phyloP scores from a whole-genome alignment of 768 basidiomycete species.

The Leccinum broughii region DNA sequence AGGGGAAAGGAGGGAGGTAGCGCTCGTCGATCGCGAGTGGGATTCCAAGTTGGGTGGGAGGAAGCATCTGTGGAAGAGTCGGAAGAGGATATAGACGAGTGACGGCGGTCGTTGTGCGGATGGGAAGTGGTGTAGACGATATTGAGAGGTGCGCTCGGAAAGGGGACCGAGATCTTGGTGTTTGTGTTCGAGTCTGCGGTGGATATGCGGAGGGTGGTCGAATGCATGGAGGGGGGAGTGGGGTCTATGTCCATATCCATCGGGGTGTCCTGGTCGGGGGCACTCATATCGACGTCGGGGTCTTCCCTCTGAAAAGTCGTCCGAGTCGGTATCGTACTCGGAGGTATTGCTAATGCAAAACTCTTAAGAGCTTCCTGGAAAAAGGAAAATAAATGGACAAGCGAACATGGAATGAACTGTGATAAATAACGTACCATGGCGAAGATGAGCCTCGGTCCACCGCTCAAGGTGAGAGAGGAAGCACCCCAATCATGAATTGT shows the following conservation, averaged over 20 bases:
- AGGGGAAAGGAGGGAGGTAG: constrained; percentile 33
- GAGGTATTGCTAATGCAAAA: background rate
- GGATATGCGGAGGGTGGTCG: constrained; percentile 36
- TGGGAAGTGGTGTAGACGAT: constrained; percentile 7
- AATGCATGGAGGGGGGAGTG: constrained; percentile 39
- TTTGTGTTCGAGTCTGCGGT: constrained; percentile 17
- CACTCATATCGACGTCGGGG: constrained; percentile 30
- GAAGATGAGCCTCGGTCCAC: background rate
- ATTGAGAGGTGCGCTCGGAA: constrained; percentile 16
- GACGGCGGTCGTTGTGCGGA: constrained; percentile 30
- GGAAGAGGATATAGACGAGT: constrained; percentile 29
- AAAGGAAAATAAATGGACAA: background rate
- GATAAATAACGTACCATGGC: background rate
- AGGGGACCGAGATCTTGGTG: constrained; percentile 9
- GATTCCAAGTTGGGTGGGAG: constrained; percentile 18
- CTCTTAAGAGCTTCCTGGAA: background rate
- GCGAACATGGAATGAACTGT: background rate
- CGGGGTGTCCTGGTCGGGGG: constrained; percentile 29
- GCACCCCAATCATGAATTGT: background rate
- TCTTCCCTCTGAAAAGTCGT: constrained; percentile 1
- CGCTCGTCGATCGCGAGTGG: constrained; percentile 24
- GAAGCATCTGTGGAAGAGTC: constrained; percentile 28
- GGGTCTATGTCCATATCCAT: constrained; percentile 35
- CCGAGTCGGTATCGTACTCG: background rate
- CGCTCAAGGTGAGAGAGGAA: background rate